These are phyloP conservation scores for Penicillium italicum DNA, from an alignment of 2,329 filamentous ascomycete genomes.

Conservation along the genomic window DNA sequence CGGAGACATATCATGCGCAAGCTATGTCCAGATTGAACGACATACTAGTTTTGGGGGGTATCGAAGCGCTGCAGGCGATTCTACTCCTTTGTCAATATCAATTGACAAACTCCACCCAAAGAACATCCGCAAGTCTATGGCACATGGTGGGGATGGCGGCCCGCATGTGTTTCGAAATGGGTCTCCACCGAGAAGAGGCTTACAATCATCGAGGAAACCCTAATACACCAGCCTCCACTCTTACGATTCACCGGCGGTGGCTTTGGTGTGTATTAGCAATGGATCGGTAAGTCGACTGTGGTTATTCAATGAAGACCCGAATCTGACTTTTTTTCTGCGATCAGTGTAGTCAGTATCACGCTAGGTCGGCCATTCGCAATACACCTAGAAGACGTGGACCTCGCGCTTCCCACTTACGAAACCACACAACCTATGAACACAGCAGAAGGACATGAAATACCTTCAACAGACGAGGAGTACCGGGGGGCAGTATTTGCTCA, in stretches of 20 bases:
- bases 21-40: constrained; percentile 39
- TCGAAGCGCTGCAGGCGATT: constrained; percentile 41
- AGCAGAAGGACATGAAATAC: constrained; percentile 10
- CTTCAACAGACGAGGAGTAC: no score
- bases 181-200: constrained; percentile 40
- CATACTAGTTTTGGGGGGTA: constrained; percentile 29
- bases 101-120: constrained; percentile 40
- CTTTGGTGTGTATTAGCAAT: background rate
- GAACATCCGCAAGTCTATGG: constrained; percentile 44
- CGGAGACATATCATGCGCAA: constrained; percentile 42
- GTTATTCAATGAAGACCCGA: background rate
- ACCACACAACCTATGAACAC: background rate
- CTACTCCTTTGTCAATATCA: constrained; percentile 46
- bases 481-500: no score
- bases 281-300: background rate
- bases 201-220: constrained; percentile 20
- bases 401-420: constrained; percentile 30
- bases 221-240: background rate
- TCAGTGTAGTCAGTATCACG: constrained; percentile 28
- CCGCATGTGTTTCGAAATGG: constrained; percentile 42
- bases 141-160: constrained; percentile 46
- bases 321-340: background rate
- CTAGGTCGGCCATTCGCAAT: constrained; percentile 43
- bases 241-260: background rate
- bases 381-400: constrained; percentile 43